Percentiles rank a stretch among this genome's conserved stretches.
Conservation (phyloP, 352 stramenopile genomes). For the Globisporangium alternatum region DNA sequence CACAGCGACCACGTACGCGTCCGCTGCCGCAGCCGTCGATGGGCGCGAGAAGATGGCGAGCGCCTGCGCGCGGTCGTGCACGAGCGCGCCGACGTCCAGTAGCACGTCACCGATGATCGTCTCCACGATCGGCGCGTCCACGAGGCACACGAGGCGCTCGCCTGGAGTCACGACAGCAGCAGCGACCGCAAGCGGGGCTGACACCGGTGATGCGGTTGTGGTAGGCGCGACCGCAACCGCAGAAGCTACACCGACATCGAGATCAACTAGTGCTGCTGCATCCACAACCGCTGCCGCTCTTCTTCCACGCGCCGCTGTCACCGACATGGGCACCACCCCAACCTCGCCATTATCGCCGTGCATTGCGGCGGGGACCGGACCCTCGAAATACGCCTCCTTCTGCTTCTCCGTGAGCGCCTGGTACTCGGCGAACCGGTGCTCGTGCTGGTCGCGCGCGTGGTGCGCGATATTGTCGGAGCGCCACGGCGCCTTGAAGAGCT, state of each 20-base stretch:
- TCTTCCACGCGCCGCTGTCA: neutral
- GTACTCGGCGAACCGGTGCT: slow-evolving; percentile 15
- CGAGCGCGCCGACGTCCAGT: slow-evolving; percentile 13
- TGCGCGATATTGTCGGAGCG: slow-evolving; percentile 20
- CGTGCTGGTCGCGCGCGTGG: slow-evolving; percentile 18
- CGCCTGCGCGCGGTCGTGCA: slow-evolving; percentile 14
- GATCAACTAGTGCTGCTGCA: neutral
- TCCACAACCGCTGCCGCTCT: neutral
- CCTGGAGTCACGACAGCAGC: neutral
- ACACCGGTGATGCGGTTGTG: too few relatives aligned
- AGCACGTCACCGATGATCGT: slow-evolving; percentile 16
- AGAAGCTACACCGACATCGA: neutral
- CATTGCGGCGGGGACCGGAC: neutral
- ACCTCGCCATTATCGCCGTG: neutral
- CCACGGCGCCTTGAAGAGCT: slow-evolving; percentile 21
- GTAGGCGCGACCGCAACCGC: neutral
- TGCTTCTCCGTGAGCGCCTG: slow-evolving; percentile 18
- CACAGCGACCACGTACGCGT: slow-evolving; percentile 8
- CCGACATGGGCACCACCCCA: neutral
- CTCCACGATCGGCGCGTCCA: slow-evolving; percentile 19
- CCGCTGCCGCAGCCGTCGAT: slow-evolving; percentile 3
- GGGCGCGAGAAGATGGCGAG: slow-evolving; percentile 5
- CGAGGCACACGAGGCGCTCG: slow-evolving; percentile 11
- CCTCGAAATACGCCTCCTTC: slow-evolving; percentile 17
- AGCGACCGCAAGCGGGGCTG: neutral